A percentile compares a stretch with the other conserved stretches of the same genome.
phyloP scores from a whole-genome alignment of 164 flowering plant species.

The Sedum album region DNA sequence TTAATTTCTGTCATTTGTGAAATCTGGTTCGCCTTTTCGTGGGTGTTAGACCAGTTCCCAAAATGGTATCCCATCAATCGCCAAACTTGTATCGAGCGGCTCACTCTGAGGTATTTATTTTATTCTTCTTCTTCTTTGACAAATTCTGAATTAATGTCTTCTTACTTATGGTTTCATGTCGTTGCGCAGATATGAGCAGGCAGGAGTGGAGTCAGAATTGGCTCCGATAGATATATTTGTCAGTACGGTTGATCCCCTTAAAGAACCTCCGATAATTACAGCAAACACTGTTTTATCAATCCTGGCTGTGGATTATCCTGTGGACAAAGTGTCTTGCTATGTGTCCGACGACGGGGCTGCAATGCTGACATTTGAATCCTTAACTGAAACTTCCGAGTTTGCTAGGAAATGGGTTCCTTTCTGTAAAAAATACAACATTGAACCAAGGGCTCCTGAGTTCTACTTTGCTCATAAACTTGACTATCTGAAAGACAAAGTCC shows the following conservation, averaged over 20 bases:
- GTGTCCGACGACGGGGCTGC: slow-evolving; percentile 99
- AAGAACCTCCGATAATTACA: slow-evolving; percentile 93
- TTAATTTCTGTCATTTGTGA: slow-evolving; percentile 88
- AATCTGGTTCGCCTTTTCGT: slow-evolving; percentile 96
- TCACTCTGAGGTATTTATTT: slow-evolving; percentile 59
- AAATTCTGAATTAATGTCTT: neutral
- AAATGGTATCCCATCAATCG: slow-evolving; percentile 94
- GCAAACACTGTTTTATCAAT: slow-evolving; percentile 96
- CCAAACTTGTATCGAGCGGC: slow-evolving; percentile 92
- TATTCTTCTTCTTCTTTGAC: neutral
- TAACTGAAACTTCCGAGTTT: slow-evolving; percentile 91
- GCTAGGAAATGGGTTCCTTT: slow-evolving; percentile 99
- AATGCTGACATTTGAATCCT: slow-evolving; percentile 89
- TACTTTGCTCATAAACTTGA: slow-evolving; percentile 92
- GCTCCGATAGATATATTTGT: slow-evolving; percentile 93
- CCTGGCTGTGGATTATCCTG: slow-evolving; percentile 95
- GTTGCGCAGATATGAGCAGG: slow-evolving; percentile 61
- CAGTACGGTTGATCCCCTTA: slow-evolving; percentile 96
- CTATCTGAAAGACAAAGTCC: slow-evolving; percentile 87
- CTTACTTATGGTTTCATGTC: neutral
- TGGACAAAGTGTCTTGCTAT: slow-evolving; percentile 94
- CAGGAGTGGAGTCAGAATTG: slow-evolving; percentile 85
- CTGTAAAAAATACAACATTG: slow-evolving; percentile 88
- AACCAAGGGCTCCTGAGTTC: slow-evolving; percentile 97
- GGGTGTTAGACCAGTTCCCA: slow-evolving; percentile 98